phyloP scores from a whole-genome alignment of 2,329 filamentous ascomycete genomes.

The Verticillium klebahnii region DNA sequence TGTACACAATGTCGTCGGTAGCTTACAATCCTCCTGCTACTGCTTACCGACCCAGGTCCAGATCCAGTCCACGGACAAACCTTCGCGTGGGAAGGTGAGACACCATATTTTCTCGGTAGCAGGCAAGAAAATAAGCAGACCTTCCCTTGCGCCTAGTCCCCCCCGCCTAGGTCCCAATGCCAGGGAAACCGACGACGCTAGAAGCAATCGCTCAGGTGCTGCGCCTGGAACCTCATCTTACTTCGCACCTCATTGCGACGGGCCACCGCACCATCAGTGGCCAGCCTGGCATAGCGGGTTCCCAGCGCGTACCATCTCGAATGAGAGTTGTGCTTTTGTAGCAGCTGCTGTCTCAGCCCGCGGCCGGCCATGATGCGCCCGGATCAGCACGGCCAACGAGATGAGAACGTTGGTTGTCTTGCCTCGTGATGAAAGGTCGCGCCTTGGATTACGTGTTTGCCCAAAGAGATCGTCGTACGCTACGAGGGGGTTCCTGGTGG shows the following conservation, averaged over 20 bases:
- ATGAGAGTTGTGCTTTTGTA: too few species aligned
- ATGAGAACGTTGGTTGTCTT: too few species aligned
- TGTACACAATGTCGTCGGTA: too few species aligned
- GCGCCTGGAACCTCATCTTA: not conserved
- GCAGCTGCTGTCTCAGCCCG: too few species aligned
- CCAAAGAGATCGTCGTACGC: too few species aligned
- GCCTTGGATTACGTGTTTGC: too few species aligned
- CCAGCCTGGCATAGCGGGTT: not conserved
- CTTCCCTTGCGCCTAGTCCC: not conserved
- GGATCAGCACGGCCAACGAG: too few species aligned
- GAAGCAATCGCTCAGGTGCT: not conserved
- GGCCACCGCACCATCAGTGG: not conserved
- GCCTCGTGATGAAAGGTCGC: too few species aligned
- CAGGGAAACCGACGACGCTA: not conserved
- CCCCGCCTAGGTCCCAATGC: not conserved
- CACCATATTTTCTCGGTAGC: not conserved
- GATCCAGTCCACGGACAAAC: not conserved
- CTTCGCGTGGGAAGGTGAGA: not conserved
- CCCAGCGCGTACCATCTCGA: too few species aligned
- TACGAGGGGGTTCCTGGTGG: too few species aligned
- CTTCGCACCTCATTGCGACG: not conserved
- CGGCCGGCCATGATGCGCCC: too few species aligned
- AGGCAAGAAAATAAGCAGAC: not conserved
- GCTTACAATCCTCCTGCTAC: not conserved
- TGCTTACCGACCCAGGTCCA: too few species aligned